Evolutionary conservation across 2,329 filamentous ascomycete genomes (phyloP).

Genomic region (Grosmannia huntii): DNA sequence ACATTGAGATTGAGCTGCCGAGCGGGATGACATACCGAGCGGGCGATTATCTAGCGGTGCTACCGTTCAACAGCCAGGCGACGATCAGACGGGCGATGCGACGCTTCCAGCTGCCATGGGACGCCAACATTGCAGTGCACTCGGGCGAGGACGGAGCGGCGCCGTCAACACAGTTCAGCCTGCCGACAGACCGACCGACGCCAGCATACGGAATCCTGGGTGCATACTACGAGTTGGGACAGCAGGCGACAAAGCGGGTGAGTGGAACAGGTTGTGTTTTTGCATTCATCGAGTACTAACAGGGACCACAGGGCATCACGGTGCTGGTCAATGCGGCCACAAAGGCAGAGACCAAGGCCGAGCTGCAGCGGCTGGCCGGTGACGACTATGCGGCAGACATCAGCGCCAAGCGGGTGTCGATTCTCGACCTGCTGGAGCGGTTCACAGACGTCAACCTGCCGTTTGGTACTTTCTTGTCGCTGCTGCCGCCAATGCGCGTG

Average conservation of each 20-base stretch:
- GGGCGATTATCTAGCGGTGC: slow-evolving; percentile 64
- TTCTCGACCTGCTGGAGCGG: slow-evolving; percentile 57
- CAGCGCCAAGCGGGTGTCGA: slow-evolving; percentile 43
- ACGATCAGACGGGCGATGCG: slow-evolving; percentile 51
- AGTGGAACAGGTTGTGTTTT: slow-evolving; percentile 9
- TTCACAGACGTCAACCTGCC: slow-evolving; percentile 47
- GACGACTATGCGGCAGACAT: slow-evolving; percentile 35
- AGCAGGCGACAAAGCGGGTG: slow-evolving; percentile 57
- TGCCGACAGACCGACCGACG: slow-evolving; percentile 43
- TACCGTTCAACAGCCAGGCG: slow-evolving; percentile 55
- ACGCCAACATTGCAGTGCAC: slow-evolving; percentile 48
- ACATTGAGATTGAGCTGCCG: slow-evolving; percentile 57
- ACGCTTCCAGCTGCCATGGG: slow-evolving; percentile 55
- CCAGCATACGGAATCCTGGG: slow-evolving; percentile 51
- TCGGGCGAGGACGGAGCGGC: slow-evolving; percentile 11
- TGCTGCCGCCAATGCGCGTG: slow-evolving; percentile 65
- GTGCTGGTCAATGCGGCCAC: slow-evolving; percentile 17
- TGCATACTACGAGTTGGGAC: slow-evolving; percentile 60
- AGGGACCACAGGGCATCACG: slow-evolving; percentile 24
- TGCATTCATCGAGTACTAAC: not conserved
- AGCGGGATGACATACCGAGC: slow-evolving; percentile 52
- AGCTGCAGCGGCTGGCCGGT: slow-evolving; percentile 34
- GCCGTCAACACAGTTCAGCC: slow-evolving; percentile 33
- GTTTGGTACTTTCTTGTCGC: slow-evolving; percentile 53
- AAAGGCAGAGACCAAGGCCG: slow-evolving; percentile 16